Base-by-base conservation (phyloP, 345 rosid species). In the Murraya koenigii region DNA sequence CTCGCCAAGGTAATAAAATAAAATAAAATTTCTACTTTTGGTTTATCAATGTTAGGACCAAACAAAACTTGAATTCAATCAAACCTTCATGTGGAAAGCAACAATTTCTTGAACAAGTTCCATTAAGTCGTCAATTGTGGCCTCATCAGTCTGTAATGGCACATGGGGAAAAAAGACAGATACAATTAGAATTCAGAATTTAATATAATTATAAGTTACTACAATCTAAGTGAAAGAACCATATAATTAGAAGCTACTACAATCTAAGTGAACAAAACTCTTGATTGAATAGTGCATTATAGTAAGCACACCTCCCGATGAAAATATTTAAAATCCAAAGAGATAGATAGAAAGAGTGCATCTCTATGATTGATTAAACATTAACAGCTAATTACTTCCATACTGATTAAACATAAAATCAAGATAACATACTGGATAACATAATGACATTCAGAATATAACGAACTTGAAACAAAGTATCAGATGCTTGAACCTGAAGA, bases 41-140 rank as follows among this genome's bases (percentile, higher is more conserved):
- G 39, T 66, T 33, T 52, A 67, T 49, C 20, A 30, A 14, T 35
- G 75, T 62, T 25, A 52, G 41, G 22, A 41, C 36, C 1, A 66
- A 22, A 23, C 47, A 69, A 59, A 32, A 5, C 59, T 77, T n/a
- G 33, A 71, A 14, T 49, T 25, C 70, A 58, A 76, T 8, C 80
- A 75, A 68, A 90, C 98, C 95, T 92, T 89, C 99, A 97, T 97
- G 87, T 94, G 97, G 77, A 94, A 94, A 66, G 99, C 90, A 80
- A 91, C 97, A 78, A 97, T 93, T 84, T 94, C 91, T 77, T 87
- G 88, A 52, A 91, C 94, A 78, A 97, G 95, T 58, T 80, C 93
- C 95, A 93, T 90, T 73, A 94, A 79, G 80, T 97, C 98, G 0
- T 90, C 85, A 77, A 85, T 71, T 6, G 90, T 55, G 55, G 84